A percentile compares a stretch with the other conserved stretches of the same genome.
phyloP scores from a whole-genome alignment of 352 stramenopile species.

The Halophytophthora batemanensis region DNA sequence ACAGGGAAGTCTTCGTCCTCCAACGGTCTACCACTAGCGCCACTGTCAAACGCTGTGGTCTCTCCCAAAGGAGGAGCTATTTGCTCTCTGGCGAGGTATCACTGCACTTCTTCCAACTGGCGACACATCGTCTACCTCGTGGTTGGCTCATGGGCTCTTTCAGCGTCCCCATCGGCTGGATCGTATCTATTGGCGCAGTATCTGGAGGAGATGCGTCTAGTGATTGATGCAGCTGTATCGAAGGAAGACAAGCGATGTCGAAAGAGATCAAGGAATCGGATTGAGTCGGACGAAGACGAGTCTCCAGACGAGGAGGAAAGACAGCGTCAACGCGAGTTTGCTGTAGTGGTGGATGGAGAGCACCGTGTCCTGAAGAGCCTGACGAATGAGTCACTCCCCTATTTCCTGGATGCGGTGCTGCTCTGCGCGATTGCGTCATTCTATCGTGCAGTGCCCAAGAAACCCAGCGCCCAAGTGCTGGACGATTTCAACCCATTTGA shows the following conservation, averaged over 20 bases:
- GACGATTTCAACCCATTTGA: constrained; percentile 34
- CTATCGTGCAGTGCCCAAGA: constrained; percentile 32
- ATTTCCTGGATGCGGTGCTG: constrained; percentile 54
- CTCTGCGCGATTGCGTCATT: constrained; percentile 52
- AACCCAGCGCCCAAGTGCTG: constrained; percentile 6
- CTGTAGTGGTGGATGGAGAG: constrained; percentile 43
- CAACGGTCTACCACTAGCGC: constrained; percentile 26
- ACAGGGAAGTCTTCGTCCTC: constrained; percentile 8
- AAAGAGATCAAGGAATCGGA: constrained; percentile 11
- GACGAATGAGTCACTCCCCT: constrained; percentile 57
- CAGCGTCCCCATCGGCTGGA: constrained; percentile 22
- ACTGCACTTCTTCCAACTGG: constrained; percentile 39
- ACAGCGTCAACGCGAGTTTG: constrained; percentile 15
- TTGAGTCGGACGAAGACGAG: constrained; percentile 29
- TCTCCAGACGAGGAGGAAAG: constrained; percentile 21
- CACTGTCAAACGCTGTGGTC: constrained; percentile 29
- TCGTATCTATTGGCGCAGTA: constrained; percentile 38
- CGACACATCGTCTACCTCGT: constrained; percentile 51
- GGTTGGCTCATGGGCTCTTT: constrained; percentile 55
- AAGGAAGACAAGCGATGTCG: constrained; percentile 2
- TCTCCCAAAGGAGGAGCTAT: constrained; percentile 27
- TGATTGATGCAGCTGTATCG: constrained; percentile 30
- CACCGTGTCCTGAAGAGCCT: constrained; percentile 65
- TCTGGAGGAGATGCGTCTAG: constrained; percentile 41
- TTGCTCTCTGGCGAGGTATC: constrained; percentile 46